Evolutionary conservation across 768 basidiomycete species (phyloP).

Genomic region (Sistotremastrum niveocremeum): DNA sequence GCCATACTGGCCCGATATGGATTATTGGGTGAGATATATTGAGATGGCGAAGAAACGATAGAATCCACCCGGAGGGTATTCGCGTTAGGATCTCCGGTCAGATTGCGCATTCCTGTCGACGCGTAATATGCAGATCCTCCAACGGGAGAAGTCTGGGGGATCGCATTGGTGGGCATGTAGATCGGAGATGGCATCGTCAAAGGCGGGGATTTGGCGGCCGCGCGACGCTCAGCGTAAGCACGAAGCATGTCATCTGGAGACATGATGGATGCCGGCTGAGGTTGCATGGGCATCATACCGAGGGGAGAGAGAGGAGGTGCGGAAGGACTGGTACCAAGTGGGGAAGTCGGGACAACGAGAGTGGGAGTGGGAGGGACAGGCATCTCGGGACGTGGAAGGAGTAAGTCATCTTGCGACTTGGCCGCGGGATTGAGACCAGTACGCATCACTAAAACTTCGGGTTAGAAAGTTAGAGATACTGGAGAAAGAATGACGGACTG

Average conservation of each 20-base stretch:
- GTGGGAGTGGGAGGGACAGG: constrained; percentile 3
- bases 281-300: constrained; percentile 25
- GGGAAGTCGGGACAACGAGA: constrained; percentile 15
- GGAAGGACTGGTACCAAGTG: constrained; percentile 21
- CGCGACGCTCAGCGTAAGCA: constrained; percentile 45
- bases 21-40: not conserved
- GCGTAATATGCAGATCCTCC: not conserved
- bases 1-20: no score
- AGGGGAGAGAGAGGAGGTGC: constrained; percentile 22
- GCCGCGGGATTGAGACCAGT: constrained; percentile 26
- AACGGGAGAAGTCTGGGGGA: not conserved
- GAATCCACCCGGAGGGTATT: not conserved
- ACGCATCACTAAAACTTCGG: constrained; percentile 49
- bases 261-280: constrained; percentile 29
- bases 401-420: constrained; percentile 32
- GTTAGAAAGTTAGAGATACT: not conserved
- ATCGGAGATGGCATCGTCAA: not conserved
- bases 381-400: constrained; percentile 19
- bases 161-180: not conserved
- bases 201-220: constrained; percentile 10
- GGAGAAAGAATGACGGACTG: not conserved
- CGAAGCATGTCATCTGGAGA: constrained; percentile 68
- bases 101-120: not conserved
- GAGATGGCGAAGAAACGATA: not conserved
- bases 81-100: not conserved